Evolutionary conservation across 257 asterid genomes (phyloP).

Genomic region (Craterostigma plantagineum): DNA sequence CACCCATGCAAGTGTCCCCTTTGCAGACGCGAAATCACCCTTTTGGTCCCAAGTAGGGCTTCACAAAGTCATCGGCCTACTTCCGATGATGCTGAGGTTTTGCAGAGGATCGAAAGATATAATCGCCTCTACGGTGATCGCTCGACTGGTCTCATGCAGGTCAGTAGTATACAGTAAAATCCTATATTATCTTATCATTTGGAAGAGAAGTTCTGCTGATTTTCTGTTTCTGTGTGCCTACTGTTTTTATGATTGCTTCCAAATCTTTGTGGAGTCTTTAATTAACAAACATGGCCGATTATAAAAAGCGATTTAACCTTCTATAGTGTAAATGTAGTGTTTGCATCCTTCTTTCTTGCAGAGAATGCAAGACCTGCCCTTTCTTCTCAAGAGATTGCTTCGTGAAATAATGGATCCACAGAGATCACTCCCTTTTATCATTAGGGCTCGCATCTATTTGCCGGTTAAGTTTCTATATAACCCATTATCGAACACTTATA

Average conservation of each 20-base stretch:
- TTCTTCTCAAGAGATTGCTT: conserved; percentile 70
- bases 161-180: conserved; percentile 9
- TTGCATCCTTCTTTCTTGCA: conserved; percentile 19
- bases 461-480: conserved; percentile 66
- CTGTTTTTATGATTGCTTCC: too few relatives aligned
- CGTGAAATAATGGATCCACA: conserved; percentile 81
- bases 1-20: conserved; percentile 81
- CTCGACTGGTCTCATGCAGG: conserved; percentile 54
- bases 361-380: conserved; percentile 92
- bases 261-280: too few relatives aligned
- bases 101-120: conserved; percentile 50
- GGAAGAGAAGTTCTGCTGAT: too few relatives aligned
- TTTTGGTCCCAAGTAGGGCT: conserved; percentile 73
- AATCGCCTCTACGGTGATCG: conserved; percentile 62
- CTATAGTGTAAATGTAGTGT: conserved; percentile 1
- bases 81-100: conserved; percentile 32
- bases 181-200: not conserved
- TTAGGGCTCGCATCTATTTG: conserved; percentile 69
- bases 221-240: too few relatives aligned
- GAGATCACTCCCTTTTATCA: conserved; percentile 66
- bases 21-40: conserved; percentile 76
- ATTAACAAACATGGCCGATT: too few relatives aligned
- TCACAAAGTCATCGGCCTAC: conserved; percentile 24
- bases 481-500: not conserved
- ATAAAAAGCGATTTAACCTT: too few relatives aligned